Conservation (phyloP, 164 flowering plant genomes). For the Protea cynaroides region DNA sequence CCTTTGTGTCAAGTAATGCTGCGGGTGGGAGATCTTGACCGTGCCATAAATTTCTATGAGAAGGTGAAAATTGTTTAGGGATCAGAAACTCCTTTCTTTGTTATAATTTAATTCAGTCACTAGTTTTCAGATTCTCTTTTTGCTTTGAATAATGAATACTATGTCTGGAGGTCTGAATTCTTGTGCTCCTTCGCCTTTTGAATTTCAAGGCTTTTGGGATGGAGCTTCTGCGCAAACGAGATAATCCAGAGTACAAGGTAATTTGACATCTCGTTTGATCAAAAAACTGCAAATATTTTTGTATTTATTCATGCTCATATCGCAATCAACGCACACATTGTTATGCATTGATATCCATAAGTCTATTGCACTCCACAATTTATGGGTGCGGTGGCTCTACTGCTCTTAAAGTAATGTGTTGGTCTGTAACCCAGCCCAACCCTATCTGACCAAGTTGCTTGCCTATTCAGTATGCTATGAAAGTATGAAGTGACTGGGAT, state of each 20-base stretch:
- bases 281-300: neutral
- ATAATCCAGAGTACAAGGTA: conserved; percentile 96
- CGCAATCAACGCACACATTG: neutral
- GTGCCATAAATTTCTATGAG: conserved; percentile 80
- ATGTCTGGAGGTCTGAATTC: neutral
- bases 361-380: too few species aligned
- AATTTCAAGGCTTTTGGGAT: conserved; percentile 82
- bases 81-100: neutral
- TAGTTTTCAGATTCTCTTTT: neutral
- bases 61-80: conserved; percentile 49
- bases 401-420: too few species aligned
- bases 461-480: neutral
- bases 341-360: neutral
- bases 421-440: too few species aligned
- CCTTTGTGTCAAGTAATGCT: conserved; percentile 99
- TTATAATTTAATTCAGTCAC: neutral
- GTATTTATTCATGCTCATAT: neutral
- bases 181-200: neutral
- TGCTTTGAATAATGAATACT: neutral
- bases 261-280: neutral
- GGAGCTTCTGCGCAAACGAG: conserved; percentile 92
- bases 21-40: conserved; percentile 95
- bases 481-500: too few species aligned
- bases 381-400: too few species aligned
- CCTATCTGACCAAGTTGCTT: neutral